Evolutionary conservation across 176 grass and related monocot genomes (phyloP), one percentile per base, ranked within the genome.

Genomic region (Lolium rigidum): DNA sequence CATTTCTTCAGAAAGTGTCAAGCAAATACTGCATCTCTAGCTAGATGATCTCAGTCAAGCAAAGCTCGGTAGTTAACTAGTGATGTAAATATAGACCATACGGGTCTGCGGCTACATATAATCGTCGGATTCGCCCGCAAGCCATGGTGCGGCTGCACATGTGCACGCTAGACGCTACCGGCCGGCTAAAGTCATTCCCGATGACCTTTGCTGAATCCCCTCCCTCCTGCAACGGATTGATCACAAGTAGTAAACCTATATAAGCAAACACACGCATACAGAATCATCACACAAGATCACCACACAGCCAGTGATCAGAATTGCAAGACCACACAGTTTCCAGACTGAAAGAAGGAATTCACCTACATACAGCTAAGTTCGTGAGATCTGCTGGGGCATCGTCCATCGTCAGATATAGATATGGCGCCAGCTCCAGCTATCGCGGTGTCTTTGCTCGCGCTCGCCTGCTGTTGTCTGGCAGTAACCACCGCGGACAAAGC

Each of bases 111-210:
- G 7, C 7, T 47, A 47, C 8, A 9, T 47, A 2, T 62, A 28
- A 37, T 67, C 31, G 10, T 47, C 44, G 31, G 80, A 88, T 38
- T 87, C 12, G 13, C 15, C 86, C 60, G 16, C 49, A 88, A 88
- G 80, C 37, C 37, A 69, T 82, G 86, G 18, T 25, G 72, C 58
- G 37, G 79, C 79, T 41, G 66, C 43, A 18, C 54, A 55, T 65
- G 15, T 64, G 68, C 57, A 76, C 41, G 41, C 7, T 43, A 43
- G 6, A 5, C 79, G 79, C 78, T 58, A n/a, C 39, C 31, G 10
- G 49, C 51, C 12, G 12, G 49, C 49, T 54, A 14, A 4, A 16
- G 0, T 54, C 14, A 4, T 16, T 17, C 3, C 13, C 13, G 4
- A 56, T 56, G 17, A 56, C 48, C 54, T 56, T 56, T 56, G 17